phyloP scores from a whole-genome alignment of 768 basidiomycete species.

The Jaapia argillacea region DNA sequence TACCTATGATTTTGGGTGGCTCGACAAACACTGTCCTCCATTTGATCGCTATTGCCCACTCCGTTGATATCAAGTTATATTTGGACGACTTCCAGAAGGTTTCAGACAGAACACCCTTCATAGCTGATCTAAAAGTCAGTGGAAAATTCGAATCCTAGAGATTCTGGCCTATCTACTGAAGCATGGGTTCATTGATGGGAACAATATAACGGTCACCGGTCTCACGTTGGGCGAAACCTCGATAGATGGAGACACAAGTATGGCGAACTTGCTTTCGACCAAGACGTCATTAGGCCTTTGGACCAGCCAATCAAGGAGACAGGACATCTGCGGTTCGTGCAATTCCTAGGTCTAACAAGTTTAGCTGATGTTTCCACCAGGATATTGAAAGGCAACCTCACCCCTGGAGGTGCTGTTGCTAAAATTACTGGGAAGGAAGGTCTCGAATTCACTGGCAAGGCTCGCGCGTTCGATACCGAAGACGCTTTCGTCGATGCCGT shows the following conservation, averaged over 20 bases:
- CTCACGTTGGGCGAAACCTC: conserved; percentile 85
- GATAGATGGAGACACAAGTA: conserved; percentile 79
- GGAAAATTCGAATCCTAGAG: conserved; percentile 88
- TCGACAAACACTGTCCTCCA: conserved; percentile 98
- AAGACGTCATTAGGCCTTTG: conserved; percentile 84
- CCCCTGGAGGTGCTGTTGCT: conserved; percentile 91
- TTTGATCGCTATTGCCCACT: conserved; percentile 93
- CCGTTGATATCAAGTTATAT: conserved; percentile 80
- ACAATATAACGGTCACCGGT: conserved; percentile 87
- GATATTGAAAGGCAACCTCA: conserved; percentile 86
- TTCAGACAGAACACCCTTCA: conserved; percentile 87
- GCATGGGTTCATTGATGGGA: conserved; percentile 82
- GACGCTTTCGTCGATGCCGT: conserved; percentile 83
- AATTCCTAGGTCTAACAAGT: background rate
- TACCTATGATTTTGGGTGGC: conserved; percentile 95
- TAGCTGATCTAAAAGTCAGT: conserved; percentile 94
- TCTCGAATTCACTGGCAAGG: conserved; percentile 80
- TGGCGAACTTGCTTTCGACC: conserved; percentile 63
- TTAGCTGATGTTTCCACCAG: conserved; percentile 25
- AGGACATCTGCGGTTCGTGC: conserved; percentile 78
- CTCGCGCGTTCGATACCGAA: conserved; percentile 88
- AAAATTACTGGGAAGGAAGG: conserved; percentile 98
- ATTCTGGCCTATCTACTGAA: conserved; percentile 80
- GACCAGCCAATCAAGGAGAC: conserved; percentile 81
- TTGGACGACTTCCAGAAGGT: conserved; percentile 92